Percentiles rank a stretch among this genome's conserved stretches.
These are phyloP conservation scores for Cyclotella kingstonii DNA, from an alignment of 108 stramenopile genomes.

Conservation along the genomic window DNA sequence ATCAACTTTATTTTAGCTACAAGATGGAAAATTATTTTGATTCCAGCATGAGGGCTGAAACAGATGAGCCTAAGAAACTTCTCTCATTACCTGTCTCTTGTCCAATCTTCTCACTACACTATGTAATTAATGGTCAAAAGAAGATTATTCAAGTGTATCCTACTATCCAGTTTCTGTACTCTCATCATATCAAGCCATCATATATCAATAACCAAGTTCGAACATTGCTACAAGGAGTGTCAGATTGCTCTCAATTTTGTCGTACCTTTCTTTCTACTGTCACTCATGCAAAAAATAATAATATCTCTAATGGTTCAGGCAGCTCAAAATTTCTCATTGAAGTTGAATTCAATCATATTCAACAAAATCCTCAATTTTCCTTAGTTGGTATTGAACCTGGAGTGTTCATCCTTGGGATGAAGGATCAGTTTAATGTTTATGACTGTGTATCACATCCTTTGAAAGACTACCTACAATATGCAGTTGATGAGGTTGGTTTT, in stretches of 20 bases:
- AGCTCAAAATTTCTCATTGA: slow-evolving; percentile 19
- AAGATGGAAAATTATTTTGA: slow-evolving; percentile 36
- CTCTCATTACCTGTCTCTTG: slow-evolving; percentile 39
- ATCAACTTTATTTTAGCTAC: slow-evolving; percentile 21
- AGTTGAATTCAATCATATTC: slow-evolving; percentile 29
- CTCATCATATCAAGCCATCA: slow-evolving; percentile 47
- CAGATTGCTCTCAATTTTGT: slow-evolving; percentile 9
- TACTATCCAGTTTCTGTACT: slow-evolving; percentile 52
- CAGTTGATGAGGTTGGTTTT: slow-evolving; percentile 50
- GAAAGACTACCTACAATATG: slow-evolving; percentile 30
- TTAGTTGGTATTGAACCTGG: slow-evolving; percentile 45
- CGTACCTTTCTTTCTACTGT: slow-evolving; percentile 31
- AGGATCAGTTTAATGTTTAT: slow-evolving; percentile 53
- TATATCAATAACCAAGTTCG: slow-evolving; percentile 48
- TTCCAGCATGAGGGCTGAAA: slow-evolving; percentile 10
- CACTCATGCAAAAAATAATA: not conserved
- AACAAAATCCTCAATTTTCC: slow-evolving; percentile 49
- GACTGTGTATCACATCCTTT: slow-evolving; percentile 35
- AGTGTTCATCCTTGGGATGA: slow-evolving; percentile 57
- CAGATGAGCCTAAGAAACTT: slow-evolving; percentile 24
- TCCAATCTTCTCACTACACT: slow-evolving; percentile 45
- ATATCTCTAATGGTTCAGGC: not conserved
- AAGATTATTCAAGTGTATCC: slow-evolving; percentile 47
- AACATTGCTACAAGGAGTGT: slow-evolving; percentile 4
- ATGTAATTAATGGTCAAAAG: slow-evolving; percentile 18